Conservation (phyloP, 176 grass and related monocot species). For the Metroxylon sagu region DNA sequence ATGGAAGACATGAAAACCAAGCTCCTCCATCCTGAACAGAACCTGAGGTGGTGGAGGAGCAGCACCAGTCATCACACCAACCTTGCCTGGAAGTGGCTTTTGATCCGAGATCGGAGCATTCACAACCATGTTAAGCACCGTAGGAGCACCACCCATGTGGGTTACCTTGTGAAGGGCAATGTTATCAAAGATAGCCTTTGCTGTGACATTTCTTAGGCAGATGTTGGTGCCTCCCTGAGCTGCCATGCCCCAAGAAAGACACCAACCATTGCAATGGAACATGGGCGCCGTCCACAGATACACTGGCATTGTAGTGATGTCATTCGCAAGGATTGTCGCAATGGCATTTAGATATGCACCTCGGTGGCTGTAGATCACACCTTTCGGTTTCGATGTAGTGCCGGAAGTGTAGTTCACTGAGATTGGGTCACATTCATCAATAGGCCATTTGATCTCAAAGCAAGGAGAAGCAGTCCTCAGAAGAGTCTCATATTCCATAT, state of each 20-base stretch:
- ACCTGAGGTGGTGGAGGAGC: slow-evolving; percentile 30
- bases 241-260: slow-evolving; percentile 41
- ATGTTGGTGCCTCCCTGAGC: slow-evolving; percentile 55
- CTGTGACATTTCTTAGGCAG: slow-evolving; percentile 28
- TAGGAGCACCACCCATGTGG: slow-evolving; percentile 40
- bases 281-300: slow-evolving; percentile 55
- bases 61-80: slow-evolving; percentile 41
- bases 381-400: slow-evolving; percentile 44
- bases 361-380: slow-evolving; percentile 51
- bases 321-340: slow-evolving; percentile 29
- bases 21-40: slow-evolving; percentile 26
- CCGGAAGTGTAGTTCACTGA: slow-evolving; percentile 44
- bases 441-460: slow-evolving; percentile 43
- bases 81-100: slow-evolving; percentile 1
- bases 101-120: slow-evolving; percentile 12
- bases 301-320: slow-evolving; percentile 33
- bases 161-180: slow-evolving; percentile 34
- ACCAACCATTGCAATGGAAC: slow-evolving; percentile 61
- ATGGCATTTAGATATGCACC: slow-evolving; percentile 53
- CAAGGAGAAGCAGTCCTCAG: not conserved
- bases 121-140: slow-evolving; percentile 40
- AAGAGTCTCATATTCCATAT: slow-evolving; percentile 24
- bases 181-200: slow-evolving; percentile 27
- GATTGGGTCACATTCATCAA: slow-evolving; percentile 30
- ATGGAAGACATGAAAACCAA: slow-evolving; percentile 37